Evolutionary conservation across 1,284 basidiomycete species (phyloP), one percentile per base, ranked within the genome.

Genomic region (Trichosporon ovoides): DNA sequence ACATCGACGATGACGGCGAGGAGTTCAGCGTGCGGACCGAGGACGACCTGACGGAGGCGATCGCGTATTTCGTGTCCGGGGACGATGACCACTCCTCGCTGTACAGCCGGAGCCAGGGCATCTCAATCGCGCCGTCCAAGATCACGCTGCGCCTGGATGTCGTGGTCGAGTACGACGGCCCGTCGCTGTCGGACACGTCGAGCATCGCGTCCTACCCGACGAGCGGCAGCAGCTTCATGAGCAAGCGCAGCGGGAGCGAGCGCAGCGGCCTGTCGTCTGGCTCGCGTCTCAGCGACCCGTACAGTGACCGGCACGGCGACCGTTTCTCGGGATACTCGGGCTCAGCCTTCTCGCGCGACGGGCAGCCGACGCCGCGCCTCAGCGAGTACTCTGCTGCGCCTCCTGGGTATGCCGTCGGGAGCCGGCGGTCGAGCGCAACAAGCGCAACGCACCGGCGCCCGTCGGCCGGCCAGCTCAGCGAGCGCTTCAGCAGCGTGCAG

Each of bases 1-100:
- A 91, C 75, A 87, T 84, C 64, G 91, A 94, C 72, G 90, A 95
- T 69, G 89, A 94, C 58, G 77, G 87, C 59, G 89, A 92, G 67
- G 80, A 83, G 53, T 84, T 81, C 50, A 79, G 81, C 61, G 88
- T 95, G 60, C 78, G 80, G 0, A 83, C 81, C 18, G 89, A 94
- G 58, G 73, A 76, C 4, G 88, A 92, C 67, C 81, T 94, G 22
- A 84, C 85, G 1, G 91, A 94, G 65, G 90, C 91, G 1, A 88
- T 95, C 61, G 80, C 83, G 31, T 94, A 91, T 75, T 93, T 91
- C 71, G 83, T 86, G 62, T 84, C 84, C 9, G 79, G 79, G 7
- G 75, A 76, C 37, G 89, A 90, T 63, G 87, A 89, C 64, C 53
- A 85, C 14, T 87, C 87, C 2, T 89, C 89, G 24, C 85, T 85